Base-by-base conservation (phyloP, 116 monocot genomes). In the Dioscorea cayenensis region DNA sequence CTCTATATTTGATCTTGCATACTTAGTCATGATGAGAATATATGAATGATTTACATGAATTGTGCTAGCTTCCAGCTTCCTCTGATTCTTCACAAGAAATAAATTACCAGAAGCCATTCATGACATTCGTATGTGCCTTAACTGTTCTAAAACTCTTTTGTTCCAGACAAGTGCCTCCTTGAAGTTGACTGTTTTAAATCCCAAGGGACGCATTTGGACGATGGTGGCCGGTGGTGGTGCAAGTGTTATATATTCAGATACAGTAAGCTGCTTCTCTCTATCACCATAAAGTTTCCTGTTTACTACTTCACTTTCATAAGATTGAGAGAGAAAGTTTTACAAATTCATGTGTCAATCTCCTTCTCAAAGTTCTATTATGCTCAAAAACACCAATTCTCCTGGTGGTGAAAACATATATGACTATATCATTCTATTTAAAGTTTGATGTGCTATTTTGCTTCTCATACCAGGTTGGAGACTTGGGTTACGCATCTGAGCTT, bases 171-270 rank as follows among this genome's bases (percentile, higher is more conserved):
- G 92, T 77, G 90, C 96, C 19, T 96, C 96, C 69, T 72, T 92
- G 70, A 96, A 96, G 71, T 96, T 96, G 61, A 96, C 92, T 43
- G 80, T 96, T 73, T 70, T 96, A 76, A 92, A 96, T 71, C 86
- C 87, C 17, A 84, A 96, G 79, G 96, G 96, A 19, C 85, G 96
- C 68, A 95, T 95, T 63, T 95, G 91, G 88, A 94, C 94, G 2
- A 92, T 95, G 94, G 94, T 95, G 61, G 94, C 94, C 73, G 94
- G 91, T 37, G 94, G 94, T 28, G 91, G 91, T 83, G 94, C 94
- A 60, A 95, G 94, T 79, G 94, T 95, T 50, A 95, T 95, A 66
- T 95, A 95, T 80, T 88, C 94, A 61, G 94, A 95, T 72, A 91
- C 91, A 29, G 94, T 95, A 74, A 75, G 85, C 73, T 4, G 62